A percentile compares a stretch with the other conserved stretches of the same genome.
phyloP scores from a whole-genome alignment of 768 basidiomycete genomes.

The Tremella mesenterica region DNA sequence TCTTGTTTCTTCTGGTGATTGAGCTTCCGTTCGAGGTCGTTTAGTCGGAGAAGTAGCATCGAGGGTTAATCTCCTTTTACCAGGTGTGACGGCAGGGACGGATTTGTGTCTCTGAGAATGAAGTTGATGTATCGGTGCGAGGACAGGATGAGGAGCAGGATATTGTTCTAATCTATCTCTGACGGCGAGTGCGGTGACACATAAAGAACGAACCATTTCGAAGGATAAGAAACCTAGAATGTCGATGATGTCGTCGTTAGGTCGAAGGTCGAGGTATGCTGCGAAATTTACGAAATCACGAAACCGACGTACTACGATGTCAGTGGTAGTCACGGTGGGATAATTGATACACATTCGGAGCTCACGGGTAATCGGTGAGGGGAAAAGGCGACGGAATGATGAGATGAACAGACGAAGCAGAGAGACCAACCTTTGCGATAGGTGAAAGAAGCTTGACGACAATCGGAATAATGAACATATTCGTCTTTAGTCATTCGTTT shows the following conservation, averaged over 20 bases:
- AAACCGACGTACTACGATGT: conserved; percentile 73
- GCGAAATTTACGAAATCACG: conserved; percentile 88
- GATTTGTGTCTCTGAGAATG: not conserved
- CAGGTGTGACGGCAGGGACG: not conserved
- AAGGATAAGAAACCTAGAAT: conserved; percentile 95
- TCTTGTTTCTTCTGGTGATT: conserved; percentile 14
- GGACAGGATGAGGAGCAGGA: conserved; percentile 4
- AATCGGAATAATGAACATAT: conserved; percentile 93
- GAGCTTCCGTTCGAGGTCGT: not conserved
- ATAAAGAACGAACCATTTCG: conserved; percentile 91
- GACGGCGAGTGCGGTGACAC: conserved; percentile 74
- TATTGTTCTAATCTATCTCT: conserved; percentile 24
- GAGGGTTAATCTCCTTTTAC: conserved; percentile 2
- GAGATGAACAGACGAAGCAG: not conserved
- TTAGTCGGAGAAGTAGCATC: not conserved
- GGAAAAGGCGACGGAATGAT: not conserved
- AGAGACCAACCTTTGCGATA: conserved; percentile 73
- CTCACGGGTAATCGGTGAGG: not conserved
- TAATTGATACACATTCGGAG: not conserved
- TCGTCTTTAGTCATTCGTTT: conserved; percentile 93
- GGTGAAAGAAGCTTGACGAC: conserved; percentile 91
- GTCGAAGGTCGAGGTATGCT: conserved; percentile 72
- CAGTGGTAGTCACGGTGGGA: not conserved
- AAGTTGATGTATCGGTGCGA: not conserved
- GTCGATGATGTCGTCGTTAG: conserved; percentile 88